Base-by-base conservation (phyloP, 768 basidiomycete species). In the Cyclocybe aegerita region DNA sequence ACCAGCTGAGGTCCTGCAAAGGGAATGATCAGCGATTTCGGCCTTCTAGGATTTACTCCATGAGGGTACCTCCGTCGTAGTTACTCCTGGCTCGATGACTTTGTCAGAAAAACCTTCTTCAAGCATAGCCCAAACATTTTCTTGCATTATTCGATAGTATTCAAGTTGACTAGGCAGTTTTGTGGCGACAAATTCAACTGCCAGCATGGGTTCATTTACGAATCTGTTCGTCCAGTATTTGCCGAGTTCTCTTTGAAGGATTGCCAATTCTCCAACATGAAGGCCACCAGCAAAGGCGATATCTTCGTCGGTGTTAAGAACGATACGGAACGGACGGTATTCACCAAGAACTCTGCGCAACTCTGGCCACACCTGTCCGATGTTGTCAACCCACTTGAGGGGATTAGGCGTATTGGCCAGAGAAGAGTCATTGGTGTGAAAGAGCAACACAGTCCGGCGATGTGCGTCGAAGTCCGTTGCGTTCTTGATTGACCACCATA, bases 401-500 rank as follows among this genome's bases (percentile, higher is more conserved):
- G 78, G 77, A 53, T 75, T 77, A 8, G 74, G 68, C 14, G 65
- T 61, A 7, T 68, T 63, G 1, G 63, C 55, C 15, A 73, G 59
- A 7, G 72, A 62, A 6, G 67, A 66, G 5, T 67, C 65, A 50
- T 78, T 73, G 36, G 68, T 69, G 59, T 80, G 79, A 59, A 80
- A 80, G 45, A 81, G 63, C 29, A 76, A 65, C 39, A 80, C 64
- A 4, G 79, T 80, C 7, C 79, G 68, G 15, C 80, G 65, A 43
- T 79, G 74, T 7, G 73, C 70, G 37, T 73, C 75, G 62, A 73
- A 78, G 44, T 72, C 73, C 7, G 77, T 78, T 7, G 77, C 67
- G 43, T 75, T 72, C 50, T 78, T 76, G 41, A 80, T 65, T 4
- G 79, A 73, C 68, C 75, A 73, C 73, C 79, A 80, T 10, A 77